phyloP scores from a whole-genome alignment of 805 yeast genomes.

The Wickerhamiella slavikovae region DNA sequence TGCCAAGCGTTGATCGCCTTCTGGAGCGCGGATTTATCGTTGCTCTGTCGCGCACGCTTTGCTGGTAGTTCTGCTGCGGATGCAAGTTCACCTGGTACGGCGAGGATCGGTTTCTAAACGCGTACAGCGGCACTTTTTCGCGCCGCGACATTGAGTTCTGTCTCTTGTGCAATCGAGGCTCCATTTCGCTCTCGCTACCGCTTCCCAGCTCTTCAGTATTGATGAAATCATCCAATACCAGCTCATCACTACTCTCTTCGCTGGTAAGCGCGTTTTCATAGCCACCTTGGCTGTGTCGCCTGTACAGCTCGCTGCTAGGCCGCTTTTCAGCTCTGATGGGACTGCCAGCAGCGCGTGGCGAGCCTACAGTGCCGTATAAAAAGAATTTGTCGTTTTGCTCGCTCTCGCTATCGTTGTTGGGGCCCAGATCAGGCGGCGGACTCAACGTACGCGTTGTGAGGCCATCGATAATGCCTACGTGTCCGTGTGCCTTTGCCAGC shows the following conservation, averaged over 20 bases:
- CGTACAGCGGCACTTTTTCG: conserved; percentile 53
- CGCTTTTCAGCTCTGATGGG: not conserved
- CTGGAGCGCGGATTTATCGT: no score
- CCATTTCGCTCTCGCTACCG: conserved; percentile 25
- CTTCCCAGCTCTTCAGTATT: conserved; percentile 68
- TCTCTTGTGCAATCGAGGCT: no score
- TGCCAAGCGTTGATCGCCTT: not conserved
- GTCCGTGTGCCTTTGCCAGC: conserved; percentile 49
- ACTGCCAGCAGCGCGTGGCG: not conserved
- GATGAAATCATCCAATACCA: conserved; percentile 58
- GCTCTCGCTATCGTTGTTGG: conserved; percentile 10
- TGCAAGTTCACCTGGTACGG: conserved; percentile 2
- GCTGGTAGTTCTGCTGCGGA: conserved; percentile 7
- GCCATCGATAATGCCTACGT: conserved; percentile 90
- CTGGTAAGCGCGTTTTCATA: conserved; percentile 10
- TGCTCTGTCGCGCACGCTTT: not conserved
- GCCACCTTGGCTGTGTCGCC: conserved; percentile 1
- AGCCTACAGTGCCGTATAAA: no score
- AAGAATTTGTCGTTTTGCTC: no score
- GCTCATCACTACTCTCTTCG: conserved; percentile 23
- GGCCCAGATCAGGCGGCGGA: conserved; percentile 28
- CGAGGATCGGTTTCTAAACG: conserved; percentile 67
- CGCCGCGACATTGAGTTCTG: no score
- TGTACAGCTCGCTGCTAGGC: not conserved
- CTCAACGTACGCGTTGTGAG: conserved; percentile 66